Evolutionary conservation across 306 rosid species (phyloP).

Genomic region (Spatholobus suberectus): DNA sequence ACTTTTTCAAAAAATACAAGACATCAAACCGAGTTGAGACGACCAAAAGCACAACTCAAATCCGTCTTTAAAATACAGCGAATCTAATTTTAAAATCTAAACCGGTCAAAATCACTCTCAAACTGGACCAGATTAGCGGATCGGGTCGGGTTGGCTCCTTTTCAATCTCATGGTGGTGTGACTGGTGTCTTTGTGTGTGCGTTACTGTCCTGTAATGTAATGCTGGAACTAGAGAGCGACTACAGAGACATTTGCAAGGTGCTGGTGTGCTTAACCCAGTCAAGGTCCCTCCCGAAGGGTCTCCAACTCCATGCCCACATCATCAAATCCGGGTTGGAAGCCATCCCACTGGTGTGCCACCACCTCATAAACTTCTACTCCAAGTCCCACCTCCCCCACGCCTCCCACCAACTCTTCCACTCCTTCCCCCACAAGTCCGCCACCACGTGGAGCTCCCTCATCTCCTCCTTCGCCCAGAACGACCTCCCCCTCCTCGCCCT

Average conservation of each 20-base stretch:
- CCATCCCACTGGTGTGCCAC: conserved; percentile 69
- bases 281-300: conserved; percentile 71
- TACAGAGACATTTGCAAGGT: conserved; percentile 58
- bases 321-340: conserved; percentile 64
- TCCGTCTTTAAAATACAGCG: too few species aligned
- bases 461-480: conserved; percentile 79
- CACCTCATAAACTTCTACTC: conserved; percentile 85
- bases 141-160: too few species aligned
- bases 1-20: too few species aligned
- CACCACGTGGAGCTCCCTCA: conserved; percentile 86
- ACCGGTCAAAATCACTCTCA: too few species aligned
- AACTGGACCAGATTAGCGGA: too few species aligned
- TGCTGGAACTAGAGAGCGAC: conserved; percentile 24
- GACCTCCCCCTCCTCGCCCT: conserved; percentile 72
- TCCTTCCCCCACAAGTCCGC: conserved; percentile 53
- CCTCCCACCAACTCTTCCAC: conserved; percentile 57
- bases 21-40: too few species aligned
- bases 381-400: conserved; percentile 64
- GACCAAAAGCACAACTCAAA: too few species aligned
- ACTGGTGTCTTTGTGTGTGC: too few species aligned
- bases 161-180: too few species aligned
- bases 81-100: too few species aligned
- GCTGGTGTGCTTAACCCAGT: conserved; percentile 63
- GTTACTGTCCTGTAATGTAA: neutral
- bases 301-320: conserved; percentile 79